phyloP scores from a whole-genome alignment of 2,329 filamentous ascomycete species.

The Trichoderma sp. region DNA sequence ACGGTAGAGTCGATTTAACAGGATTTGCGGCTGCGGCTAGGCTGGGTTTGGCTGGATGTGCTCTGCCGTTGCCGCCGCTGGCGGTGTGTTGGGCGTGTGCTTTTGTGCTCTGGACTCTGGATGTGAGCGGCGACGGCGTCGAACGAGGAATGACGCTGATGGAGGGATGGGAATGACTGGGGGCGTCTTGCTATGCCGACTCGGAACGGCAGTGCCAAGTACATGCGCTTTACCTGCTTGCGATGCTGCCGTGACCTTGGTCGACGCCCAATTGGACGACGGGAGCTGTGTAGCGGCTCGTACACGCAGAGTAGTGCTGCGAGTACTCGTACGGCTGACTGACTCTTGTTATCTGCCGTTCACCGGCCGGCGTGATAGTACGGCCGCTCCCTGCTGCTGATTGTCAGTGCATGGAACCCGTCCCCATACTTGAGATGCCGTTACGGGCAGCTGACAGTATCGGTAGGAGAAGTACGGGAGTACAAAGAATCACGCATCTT shows the following conservation, averaged over 20 bases:
- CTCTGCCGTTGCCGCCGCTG: conserved; percentile 12
- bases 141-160: conserved; percentile 13
- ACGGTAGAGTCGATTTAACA: background rate
- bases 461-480: conserved; percentile 16
- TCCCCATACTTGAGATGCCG: background rate
- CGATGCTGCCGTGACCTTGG: background rate
- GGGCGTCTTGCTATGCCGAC: conserved; percentile 10
- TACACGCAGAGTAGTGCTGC: background rate
- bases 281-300: background rate
- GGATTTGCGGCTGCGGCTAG: background rate
- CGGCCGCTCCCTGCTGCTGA: background rate
- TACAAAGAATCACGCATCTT: conserved; percentile 8
- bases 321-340: background rate
- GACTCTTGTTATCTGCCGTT: background rate
- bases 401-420: background rate
- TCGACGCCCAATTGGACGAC: background rate
- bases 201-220: background rate
- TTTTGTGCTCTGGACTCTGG: background rate
- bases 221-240: background rate
- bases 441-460: background rate
- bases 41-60: background rate
- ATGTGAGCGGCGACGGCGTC: conserved; percentile 8
- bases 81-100: conserved; percentile 1
- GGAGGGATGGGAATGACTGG: background rate
- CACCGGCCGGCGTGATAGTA: conserved; percentile 1